phyloP scores from a whole-genome alignment of 2,329 filamentous ascomycete genomes.

The Penicillium sp. region DNA sequence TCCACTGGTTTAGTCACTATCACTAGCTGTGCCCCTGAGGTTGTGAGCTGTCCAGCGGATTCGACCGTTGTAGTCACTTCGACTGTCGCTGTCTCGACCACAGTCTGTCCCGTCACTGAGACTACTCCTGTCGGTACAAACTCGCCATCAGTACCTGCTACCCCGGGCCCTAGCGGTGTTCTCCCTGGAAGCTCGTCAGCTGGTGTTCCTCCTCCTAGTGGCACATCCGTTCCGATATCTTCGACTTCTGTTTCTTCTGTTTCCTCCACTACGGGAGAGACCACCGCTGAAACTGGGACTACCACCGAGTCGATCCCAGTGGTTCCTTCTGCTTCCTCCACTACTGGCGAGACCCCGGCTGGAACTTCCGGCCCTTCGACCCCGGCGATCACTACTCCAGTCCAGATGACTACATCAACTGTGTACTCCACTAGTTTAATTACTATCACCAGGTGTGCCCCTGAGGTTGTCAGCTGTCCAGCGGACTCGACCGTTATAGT shows the following conservation, averaged over 20 bases:
- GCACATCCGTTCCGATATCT: background rate
- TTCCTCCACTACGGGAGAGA: background rate
- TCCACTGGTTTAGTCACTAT: slow-evolving; percentile 38
- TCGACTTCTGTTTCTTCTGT: too few relatives aligned
- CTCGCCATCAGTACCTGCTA: background rate
- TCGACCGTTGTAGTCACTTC: slow-evolving; percentile 53
- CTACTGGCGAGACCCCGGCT: background rate
- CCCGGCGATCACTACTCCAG: background rate
- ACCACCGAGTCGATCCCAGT: too few relatives aligned
- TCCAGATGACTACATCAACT: slow-evolving; percentile 34
- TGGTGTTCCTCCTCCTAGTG: background rate
- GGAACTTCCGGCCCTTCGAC: background rate
- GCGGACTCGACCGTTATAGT: slow-evolving; percentile 49
- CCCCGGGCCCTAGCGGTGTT: background rate
- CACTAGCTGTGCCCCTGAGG: slow-evolving; percentile 40
- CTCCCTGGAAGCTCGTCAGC: background rate
- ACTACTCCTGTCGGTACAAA: slow-evolving; percentile 10
- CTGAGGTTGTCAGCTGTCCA: slow-evolving; percentile 50
- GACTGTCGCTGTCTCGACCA: slow-evolving; percentile 58
- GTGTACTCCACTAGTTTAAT: slow-evolving; percentile 36
- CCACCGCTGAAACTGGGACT: background rate
- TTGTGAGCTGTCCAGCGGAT: slow-evolving; percentile 52
- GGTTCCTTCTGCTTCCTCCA: background rate
- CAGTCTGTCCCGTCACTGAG: slow-evolving; percentile 53
- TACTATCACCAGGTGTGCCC: slow-evolving; percentile 42